A percentile compares a stretch with the other conserved stretches of the same genome.
Evolutionary conservation across 1,139 yeast genomes (phyloP).

Genomic region (Blastobotrys raffinosifermentans): DNA sequence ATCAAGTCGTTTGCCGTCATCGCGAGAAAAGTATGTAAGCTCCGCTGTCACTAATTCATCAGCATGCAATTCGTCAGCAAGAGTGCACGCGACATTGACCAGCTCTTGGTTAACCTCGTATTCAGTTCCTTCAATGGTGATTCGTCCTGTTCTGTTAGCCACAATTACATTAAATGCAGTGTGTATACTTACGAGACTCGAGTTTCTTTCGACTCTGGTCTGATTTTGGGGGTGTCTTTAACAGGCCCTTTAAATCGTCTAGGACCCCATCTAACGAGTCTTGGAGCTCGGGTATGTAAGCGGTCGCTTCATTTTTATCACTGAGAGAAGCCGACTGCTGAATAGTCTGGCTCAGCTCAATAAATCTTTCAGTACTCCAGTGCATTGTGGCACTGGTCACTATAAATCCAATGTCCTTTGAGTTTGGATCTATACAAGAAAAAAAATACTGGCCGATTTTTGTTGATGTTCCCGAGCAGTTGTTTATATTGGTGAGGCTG

Average conservation of each 20-base stretch:
- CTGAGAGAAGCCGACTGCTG: conserved; percentile 22
- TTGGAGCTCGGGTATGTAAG: conserved; percentile 15
- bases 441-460: no score
- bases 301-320: conserved; percentile 16
- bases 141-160: conserved; percentile 28
- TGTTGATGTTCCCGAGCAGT: no score
- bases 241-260: conserved; percentile 46
- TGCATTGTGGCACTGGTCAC: conserved; percentile 19
- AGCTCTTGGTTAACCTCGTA: conserved; percentile 51
- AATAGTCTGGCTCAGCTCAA: conserved; percentile 26
- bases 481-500: no score
- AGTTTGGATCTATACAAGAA: no score
- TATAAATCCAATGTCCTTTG: background rate
- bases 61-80: conserved; percentile 61
- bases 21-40: conserved; percentile 43
- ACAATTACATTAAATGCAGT: background rate
- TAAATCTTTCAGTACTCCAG: conserved; percentile 34
- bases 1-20: conserved; percentile 44
- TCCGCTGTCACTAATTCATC: conserved; percentile 66
- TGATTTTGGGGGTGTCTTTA: conserved; percentile 48
- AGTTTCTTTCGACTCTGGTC: conserved; percentile 50
- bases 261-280: conserved; percentile 21
- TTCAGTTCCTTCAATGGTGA: conserved; percentile 45
- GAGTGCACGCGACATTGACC: conserved; percentile 41
- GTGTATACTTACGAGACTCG: conserved; percentile 38